A percentile compares a stretch with the other conserved stretches of the same genome.
Evolutionary conservation across 345 rosid genomes (phyloP).

Genomic region (Gossypium thurberi): DNA sequence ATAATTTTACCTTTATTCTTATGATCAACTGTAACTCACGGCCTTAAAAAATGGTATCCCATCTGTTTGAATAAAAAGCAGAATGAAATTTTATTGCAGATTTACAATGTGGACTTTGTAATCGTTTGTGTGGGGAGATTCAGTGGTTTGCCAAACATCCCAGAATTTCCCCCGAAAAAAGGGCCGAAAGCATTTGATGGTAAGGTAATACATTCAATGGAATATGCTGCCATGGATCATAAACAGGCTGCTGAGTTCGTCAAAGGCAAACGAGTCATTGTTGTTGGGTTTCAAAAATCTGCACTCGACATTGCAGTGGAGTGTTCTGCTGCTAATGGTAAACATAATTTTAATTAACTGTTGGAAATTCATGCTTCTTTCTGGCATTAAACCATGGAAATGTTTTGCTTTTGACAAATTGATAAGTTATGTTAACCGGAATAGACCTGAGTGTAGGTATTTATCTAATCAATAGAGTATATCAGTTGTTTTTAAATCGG

Average conservation of each 20-base stretch:
- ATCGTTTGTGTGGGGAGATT: constrained; percentile 15
- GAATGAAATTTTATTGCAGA: not conserved
- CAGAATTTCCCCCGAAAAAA: constrained; percentile 3
- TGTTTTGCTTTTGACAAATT: too few relatives aligned
- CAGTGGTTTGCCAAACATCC: constrained; percentile 13
- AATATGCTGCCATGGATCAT: constrained; percentile 15
- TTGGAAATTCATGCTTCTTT: not conserved
- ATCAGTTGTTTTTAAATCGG: too few relatives aligned
- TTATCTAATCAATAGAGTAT: too few relatives aligned
- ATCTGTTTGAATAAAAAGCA: not conserved
- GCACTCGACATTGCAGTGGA: constrained; percentile 14
- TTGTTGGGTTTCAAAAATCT: constrained; percentile 15
- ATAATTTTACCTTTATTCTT: too few relatives aligned
- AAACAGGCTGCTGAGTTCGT: constrained; percentile 5
- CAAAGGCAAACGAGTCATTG: constrained; percentile 8
- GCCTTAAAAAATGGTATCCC: too few relatives aligned
- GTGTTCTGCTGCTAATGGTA: constrained; percentile 4
- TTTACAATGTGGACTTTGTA: constrained; percentile 10
- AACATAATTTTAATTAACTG: not conserved
- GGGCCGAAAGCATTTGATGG: constrained; percentile 11
- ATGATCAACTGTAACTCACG: too few relatives aligned
- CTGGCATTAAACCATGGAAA: too few relatives aligned
- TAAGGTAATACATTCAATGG: constrained; percentile 12
- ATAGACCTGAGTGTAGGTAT: too few relatives aligned
- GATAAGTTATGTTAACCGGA: too few relatives aligned